These are phyloP conservation scores for Sordariomycetes sp. DNA, from an alignment of 2,329 filamentous ascomycete species.

Conservation along the genomic window DNA sequence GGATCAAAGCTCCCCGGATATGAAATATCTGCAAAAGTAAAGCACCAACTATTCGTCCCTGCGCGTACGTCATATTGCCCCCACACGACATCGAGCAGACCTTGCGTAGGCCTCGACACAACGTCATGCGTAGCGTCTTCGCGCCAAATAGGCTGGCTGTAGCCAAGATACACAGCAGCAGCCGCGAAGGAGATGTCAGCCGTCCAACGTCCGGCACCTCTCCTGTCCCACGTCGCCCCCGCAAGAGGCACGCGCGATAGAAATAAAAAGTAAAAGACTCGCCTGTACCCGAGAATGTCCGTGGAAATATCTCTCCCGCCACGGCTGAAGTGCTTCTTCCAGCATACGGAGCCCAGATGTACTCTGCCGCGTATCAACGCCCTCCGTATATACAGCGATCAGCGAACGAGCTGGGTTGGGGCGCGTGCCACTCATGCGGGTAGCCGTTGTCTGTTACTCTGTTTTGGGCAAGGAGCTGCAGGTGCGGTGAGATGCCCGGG, in stretches of 20 bases:
- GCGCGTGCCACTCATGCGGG: not conserved
- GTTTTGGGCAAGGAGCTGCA: not conserved
- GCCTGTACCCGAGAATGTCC: too few relatives aligned
- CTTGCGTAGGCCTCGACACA: not conserved
- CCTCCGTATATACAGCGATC: not conserved
- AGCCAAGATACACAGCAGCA: not conserved
- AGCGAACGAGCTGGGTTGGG: not conserved
- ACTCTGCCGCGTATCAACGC: not conserved
- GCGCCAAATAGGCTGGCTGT: not conserved
- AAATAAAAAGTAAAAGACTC: not conserved
- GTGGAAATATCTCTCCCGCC: too few relatives aligned
- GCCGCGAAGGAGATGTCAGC: not conserved
- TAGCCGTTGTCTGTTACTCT: not conserved
- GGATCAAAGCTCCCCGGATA: not conserved
- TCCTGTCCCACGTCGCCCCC: not conserved
- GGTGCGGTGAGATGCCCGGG: not conserved
- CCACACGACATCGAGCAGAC: not conserved
- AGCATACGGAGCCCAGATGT: not conserved
- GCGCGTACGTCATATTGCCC: not conserved
- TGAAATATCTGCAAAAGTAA: too few relatives aligned
- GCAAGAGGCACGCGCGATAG: not conserved
- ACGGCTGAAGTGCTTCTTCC: too few relatives aligned
- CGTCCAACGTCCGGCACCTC: not conserved
- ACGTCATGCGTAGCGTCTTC: not conserved
- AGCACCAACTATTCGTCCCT: not conserved